Base-by-base conservation (phyloP, 1,284 basidiomycete genomes). In the Ceratobasidium sp. region DNA sequence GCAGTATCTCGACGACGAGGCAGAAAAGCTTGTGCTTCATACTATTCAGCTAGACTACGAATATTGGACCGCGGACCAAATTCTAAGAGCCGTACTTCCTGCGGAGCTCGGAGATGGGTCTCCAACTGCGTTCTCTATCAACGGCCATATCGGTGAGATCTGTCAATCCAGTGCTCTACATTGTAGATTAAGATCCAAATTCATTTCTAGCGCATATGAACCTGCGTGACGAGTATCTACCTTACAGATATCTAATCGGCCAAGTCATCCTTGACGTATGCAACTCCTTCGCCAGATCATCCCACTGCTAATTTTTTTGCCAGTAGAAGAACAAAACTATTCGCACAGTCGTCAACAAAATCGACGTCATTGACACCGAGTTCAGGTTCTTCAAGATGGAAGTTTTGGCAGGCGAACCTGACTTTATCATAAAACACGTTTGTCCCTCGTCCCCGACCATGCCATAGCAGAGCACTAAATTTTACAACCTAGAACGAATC, bases 351-450 rank as follows among this genome's bases (percentile, higher is more conserved):
- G 96, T 99, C 60, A 99, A 99, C 88, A 99, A 99, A 84, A 86
- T 98, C 27, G 91, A 98, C 82, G 90, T 86, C 27, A 99, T 99
- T 80, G 92, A 96, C 82, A 91, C 89, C 30, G 88, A 94, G 83
- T 99, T 96, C 84, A 92, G 98, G 27, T 94, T 96, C 80, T 99
- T 99, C 85, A 90, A 94, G 81, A 99, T 99, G 98, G 98, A 99
- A 83, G 88, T 99, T 1, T 88, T 99, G 27, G 97, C 97, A 0
- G 98, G 98, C 14, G 92, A 95, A 78, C 89, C 92, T 0, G 89
- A 98, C 82, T 97, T 93, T 82, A 81, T 94, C 27, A 96, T 98
- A 5, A 90, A 93, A 81, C 93, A 95, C 84, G 96, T 96, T 81
- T 78, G 89, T 85, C 1, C 7, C n/a, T 30, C n/a, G 33, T 44